phyloP scores from a whole-genome alignment of 2,329 filamentous ascomycete species.

The Aspergillus neoniger region DNA sequence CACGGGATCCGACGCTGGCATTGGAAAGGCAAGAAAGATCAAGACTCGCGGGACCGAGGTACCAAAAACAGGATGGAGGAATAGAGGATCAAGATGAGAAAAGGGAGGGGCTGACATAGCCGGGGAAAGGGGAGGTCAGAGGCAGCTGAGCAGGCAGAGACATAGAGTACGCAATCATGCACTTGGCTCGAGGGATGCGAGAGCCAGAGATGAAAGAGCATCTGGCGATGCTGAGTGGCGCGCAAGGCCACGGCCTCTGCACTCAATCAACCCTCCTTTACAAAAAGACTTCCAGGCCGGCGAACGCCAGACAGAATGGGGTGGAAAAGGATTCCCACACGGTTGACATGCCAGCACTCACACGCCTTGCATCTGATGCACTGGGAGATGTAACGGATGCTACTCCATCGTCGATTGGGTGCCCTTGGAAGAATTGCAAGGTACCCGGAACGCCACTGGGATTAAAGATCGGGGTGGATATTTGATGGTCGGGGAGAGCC shows the following conservation, averaged over 20 bases:
- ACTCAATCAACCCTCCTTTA: background rate
- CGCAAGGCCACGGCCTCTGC: background rate
- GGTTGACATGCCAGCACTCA: background rate
- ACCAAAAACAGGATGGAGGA: background rate
- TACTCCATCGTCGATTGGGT: background rate
- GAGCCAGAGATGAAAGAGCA: background rate
- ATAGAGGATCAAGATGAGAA: background rate
- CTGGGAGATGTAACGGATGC: background rate
- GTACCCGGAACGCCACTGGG: background rate
- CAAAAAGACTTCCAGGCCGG: background rate
- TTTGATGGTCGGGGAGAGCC: background rate
- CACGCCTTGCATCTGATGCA: slow-evolving; percentile 4
- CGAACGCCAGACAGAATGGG: background rate
- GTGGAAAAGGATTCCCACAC: background rate
- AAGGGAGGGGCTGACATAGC: background rate
- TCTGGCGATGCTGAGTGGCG: background rate
- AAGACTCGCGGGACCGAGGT: background rate
- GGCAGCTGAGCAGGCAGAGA: background rate
- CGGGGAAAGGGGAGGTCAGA: background rate
- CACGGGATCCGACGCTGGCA: background rate
- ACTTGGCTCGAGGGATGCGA: background rate
- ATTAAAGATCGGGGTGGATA: background rate
- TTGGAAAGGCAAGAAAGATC: background rate
- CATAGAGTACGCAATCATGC: slow-evolving; percentile 5
- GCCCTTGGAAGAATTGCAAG: background rate